Percentiles rank a stretch among this genome's conserved stretches.
Evolutionary conservation across 805 yeast species (phyloP).

Genomic region (Ogataea dorogensis): DNA sequence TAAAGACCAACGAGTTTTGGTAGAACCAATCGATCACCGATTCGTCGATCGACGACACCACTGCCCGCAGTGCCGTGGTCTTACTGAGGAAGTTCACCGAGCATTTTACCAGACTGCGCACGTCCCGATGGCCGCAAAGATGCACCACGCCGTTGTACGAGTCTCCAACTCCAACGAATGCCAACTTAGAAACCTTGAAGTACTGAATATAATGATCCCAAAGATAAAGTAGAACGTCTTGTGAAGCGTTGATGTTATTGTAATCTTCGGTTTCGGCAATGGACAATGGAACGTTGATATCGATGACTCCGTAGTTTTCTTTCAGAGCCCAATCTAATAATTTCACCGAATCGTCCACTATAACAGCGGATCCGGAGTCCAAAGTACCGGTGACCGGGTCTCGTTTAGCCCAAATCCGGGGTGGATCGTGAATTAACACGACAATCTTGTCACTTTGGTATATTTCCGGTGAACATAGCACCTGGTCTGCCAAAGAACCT

Average conservation of each 20-base stretch:
- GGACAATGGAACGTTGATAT: constrained; percentile 72
- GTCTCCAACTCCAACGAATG: constrained; percentile 87
- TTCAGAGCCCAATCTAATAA: constrained; percentile 65
- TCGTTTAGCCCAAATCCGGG: constrained; percentile 85
- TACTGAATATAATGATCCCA: constrained; percentile 91
- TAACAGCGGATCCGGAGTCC: constrained; percentile 67
- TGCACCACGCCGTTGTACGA: constrained; percentile 86
- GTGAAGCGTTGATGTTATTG: constrained; percentile 65
- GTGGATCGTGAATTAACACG: constrained; percentile 82
- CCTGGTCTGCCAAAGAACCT: constrained; percentile 56
- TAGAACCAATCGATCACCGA: constrained; percentile 89
- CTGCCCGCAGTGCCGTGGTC: constrained; percentile 64
- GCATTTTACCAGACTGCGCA: constrained; percentile 62
- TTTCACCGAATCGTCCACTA: constrained; percentile 70
- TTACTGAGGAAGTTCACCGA: constrained; percentile 68
- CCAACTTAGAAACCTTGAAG: constrained; percentile 66
- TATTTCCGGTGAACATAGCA: constrained; percentile 69
- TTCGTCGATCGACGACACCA: constrained; percentile 88
- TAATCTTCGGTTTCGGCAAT: constrained; percentile 49
- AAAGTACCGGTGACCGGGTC: constrained; percentile 79
- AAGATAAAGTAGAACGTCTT: constrained; percentile 70
- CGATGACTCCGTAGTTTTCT: constrained; percentile 73
- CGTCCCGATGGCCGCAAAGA: constrained; percentile 78
- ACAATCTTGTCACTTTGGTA: constrained; percentile 62
- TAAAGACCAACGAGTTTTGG: constrained; percentile 78